Percentiles rank a stretch among this genome's conserved stretches.
Conservation (phyloP, 805 yeast genomes). For the Metschnikowia colocasiae region DNA sequence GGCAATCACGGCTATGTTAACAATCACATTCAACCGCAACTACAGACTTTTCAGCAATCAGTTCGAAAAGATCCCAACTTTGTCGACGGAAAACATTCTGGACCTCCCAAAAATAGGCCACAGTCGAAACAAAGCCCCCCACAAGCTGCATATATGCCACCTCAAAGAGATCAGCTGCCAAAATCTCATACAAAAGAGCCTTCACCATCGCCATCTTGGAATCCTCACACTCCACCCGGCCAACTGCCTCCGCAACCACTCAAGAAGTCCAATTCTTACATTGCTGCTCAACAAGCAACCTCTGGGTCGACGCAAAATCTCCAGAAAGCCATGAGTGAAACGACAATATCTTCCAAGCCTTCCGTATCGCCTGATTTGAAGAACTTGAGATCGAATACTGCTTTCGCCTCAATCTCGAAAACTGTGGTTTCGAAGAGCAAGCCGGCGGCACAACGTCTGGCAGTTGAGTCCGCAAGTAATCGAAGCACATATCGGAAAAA, state of each 20-base stretch:
- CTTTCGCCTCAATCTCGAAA: constrained; percentile 17
- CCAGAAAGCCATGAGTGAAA: constrained; percentile 13
- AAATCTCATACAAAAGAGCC: not conserved
- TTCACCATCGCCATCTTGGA: not conserved
- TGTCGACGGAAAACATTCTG: not conserved
- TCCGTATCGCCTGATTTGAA: constrained; percentile 10
- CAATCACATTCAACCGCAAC: not conserved
- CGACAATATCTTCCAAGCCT: constrained; percentile 6
- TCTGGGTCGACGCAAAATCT: constrained; percentile 7
- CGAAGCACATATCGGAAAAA: not conserved
- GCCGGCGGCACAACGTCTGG: not conserved
- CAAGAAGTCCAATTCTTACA: constrained; percentile 8
- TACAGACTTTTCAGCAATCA: not conserved
- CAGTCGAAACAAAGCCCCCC: not conserved
- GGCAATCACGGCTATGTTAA: not conserved
- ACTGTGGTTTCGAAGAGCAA: not conserved
- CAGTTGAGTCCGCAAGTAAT: not conserved
- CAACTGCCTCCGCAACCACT: not conserved
- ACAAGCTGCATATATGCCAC: not conserved
- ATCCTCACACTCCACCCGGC: constrained; percentile 3
- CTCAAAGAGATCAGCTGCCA: not conserved
- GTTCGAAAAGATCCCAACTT: constrained; percentile 2
- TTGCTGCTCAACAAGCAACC: constrained; percentile 15
- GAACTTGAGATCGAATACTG: constrained; percentile 20
- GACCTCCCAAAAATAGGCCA: not conserved